Percentiles rank a stretch among this genome's conserved stretches.
Evolutionary conservation across 2,329 filamentous ascomycete genomes (phyloP).

Genomic region (Talaromyces sp.): DNA sequence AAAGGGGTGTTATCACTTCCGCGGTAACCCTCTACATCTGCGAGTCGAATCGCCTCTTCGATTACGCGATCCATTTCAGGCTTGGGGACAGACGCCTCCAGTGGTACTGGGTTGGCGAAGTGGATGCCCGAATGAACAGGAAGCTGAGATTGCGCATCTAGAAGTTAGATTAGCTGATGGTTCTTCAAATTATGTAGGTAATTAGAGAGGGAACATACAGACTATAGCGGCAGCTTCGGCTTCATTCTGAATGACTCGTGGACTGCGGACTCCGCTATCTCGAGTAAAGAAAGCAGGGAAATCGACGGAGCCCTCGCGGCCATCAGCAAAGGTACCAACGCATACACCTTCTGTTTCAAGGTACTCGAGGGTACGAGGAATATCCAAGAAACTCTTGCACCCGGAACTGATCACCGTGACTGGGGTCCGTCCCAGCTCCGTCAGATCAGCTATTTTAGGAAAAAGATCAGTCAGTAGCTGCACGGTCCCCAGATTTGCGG

Average conservation of each 20-base stretch:
- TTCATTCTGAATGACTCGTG: conserved; percentile 72
- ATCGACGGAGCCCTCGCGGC: conserved; percentile 70
- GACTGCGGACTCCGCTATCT: conserved; percentile 81
- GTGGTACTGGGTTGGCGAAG: conserved; percentile 86
- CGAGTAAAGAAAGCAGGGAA: conserved; percentile 93
- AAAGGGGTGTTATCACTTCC: conserved; percentile 85
- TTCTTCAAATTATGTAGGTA: neutral
- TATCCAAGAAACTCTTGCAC: conserved; percentile 95
- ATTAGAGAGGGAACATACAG: conserved; percentile 49
- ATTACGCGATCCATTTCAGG: conserved; percentile 71
- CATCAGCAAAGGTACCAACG: conserved; percentile 88
- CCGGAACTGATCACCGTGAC: conserved; percentile 88
- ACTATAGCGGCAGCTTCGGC: conserved; percentile 88
- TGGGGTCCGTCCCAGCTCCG: conserved; percentile 85
- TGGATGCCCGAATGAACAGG: conserved; percentile 76
- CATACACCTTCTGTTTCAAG: conserved; percentile 71
- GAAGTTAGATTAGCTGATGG: conserved; percentile 3
- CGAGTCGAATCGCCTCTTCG: conserved; percentile 67
- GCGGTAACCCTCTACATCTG: conserved; percentile 64
- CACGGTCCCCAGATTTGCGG: neutral
- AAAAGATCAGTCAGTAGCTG: conserved; percentile 1
- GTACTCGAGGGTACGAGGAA: conserved; percentile 83
- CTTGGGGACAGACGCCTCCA: conserved; percentile 69
- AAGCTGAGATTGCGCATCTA: conserved; percentile 72
- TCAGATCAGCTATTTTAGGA: conserved; percentile 70